Base-by-base conservation (phyloP, 257 asterid genomes). In the Rhazya stricta region DNA sequence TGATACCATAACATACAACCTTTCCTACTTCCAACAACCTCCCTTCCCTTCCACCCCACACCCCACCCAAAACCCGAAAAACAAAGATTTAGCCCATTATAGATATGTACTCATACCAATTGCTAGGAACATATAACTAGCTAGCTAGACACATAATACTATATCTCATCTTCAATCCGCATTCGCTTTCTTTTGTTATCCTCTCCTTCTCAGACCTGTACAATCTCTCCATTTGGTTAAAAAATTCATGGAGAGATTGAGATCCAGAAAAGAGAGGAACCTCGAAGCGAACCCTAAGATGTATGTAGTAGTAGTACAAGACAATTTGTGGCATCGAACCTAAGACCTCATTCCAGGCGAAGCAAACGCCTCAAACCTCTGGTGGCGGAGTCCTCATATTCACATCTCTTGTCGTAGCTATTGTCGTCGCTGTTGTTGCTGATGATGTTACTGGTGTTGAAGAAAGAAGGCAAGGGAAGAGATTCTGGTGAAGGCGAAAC, bases 401-500 rank as follows among this genome's bases (percentile, higher is more conserved):
- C 73, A 19, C 30, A 72, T 51, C 72, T 81, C 45, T 77, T 74
- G 34, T 70, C 81, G 77, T 45, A 78, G 57, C 67, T 81, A 61
- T 16, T n/a, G n/a, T n/a, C n/a, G n/a, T n/a, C n/a, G n/a, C n/a
- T 79, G 83, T 45, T 81, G 41, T 1, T 36, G 72, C 5, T 21
- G 21, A 5, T 43, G 79, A 39, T 42, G 25, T 45, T 42, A n/a
- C 10, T 77, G 48, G 5, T 60, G 54, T 37, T 61, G 81, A 84
- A 83, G 54, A 91, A 92, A 5, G 90, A 85, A 65, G 97, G 97
- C 23, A 89, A 68, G 27, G 97, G 97, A 30, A 91, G 78, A 4
- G 95, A 77, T 25, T 89, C 85, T 29, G 97, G 97, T 68, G 97
- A 85, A 10, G 97, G 97, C 60, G 97, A 91, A 13, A 77, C 72